phyloP scores from a whole-genome alignment of 768 basidiomycete genomes.

The Xanthoconium purpureum region DNA sequence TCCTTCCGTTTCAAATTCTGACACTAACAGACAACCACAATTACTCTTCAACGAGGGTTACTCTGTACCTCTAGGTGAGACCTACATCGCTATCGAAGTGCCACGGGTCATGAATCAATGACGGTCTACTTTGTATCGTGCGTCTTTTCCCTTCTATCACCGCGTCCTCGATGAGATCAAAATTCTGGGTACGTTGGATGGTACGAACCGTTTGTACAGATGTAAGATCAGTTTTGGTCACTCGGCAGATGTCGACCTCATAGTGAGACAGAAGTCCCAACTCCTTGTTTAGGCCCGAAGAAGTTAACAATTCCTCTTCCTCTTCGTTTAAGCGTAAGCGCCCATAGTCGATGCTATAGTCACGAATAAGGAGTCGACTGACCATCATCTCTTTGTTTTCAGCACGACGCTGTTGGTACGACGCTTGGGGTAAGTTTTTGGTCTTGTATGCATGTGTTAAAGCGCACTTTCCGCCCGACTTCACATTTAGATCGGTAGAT shows the following conservation, averaged over 20 bases:
- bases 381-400: slow-evolving; percentile 28
- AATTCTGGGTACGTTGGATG: background rate
- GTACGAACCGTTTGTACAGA: slow-evolving; percentile 82
- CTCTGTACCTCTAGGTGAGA: slow-evolving; percentile 93
- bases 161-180: background rate
- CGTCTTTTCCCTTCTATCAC: slow-evolving; percentile 30
- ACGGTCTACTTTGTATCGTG: slow-evolving; percentile 95
- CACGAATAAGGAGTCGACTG: slow-evolving; percentile 6
- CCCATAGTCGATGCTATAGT: background rate
- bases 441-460: background rate
- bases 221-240: slow-evolving; percentile 98
- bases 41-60: slow-evolving; percentile 96
- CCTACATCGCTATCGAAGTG: slow-evolving; percentile 96
- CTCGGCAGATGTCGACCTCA: slow-evolving; percentile 93
- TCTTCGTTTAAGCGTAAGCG: slow-evolving; percentile 37
- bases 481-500: slow-evolving; percentile 32
- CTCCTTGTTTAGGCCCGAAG: slow-evolving; percentile 15
- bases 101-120: slow-evolving; percentile 99
- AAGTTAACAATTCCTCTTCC: slow-evolving; percentile 1
- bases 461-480: background rate
- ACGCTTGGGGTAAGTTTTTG: slow-evolving; percentile 84
- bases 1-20: background rate
- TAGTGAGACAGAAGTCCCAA: slow-evolving; percentile 94
- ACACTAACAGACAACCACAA: background rate
- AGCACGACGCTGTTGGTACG: slow-evolving; percentile 96